These are phyloP conservation scores for Adansonia digitata DNA, from an alignment of 345 rosid genomes.

Conservation along the genomic window DNA sequence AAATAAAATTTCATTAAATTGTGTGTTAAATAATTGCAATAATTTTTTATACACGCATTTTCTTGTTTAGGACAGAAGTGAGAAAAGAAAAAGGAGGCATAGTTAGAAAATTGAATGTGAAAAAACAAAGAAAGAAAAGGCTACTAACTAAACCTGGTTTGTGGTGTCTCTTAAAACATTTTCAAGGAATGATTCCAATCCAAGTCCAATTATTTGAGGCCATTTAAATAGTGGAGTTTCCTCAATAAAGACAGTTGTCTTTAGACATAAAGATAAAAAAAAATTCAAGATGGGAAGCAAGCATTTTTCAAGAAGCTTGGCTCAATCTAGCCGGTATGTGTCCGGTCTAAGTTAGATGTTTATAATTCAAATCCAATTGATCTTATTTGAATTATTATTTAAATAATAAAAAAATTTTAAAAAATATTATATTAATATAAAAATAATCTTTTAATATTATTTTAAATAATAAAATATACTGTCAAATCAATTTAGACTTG, in stretches of 20 bases:
- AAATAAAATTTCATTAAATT: not conserved
- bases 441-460: no score
- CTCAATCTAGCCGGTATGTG: no score
- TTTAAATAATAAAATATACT: no score
- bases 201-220: slow-evolving; percentile 15
- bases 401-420: no score
- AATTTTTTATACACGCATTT: not conserved
- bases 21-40: not conserved
- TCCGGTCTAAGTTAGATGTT: no score
- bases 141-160: not conserved
- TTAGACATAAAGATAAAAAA: slow-evolving; percentile 14
- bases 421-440: no score
- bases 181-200: not conserved
- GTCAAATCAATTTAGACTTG: no score
- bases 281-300: slow-evolving; percentile 10
- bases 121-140: not conserved
- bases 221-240: slow-evolving; percentile 23
- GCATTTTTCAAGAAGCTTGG: slow-evolving; percentile 1
- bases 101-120: not conserved
- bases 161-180: not conserved
- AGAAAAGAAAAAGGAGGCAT: not conserved
- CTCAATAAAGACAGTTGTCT: slow-evolving; percentile 40
- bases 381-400: no score
- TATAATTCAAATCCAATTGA: no score
- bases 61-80: not conserved